phyloP scores from a whole-genome alignment of 2,329 filamentous ascomycete genomes.

The Didymella glomerata region DNA sequence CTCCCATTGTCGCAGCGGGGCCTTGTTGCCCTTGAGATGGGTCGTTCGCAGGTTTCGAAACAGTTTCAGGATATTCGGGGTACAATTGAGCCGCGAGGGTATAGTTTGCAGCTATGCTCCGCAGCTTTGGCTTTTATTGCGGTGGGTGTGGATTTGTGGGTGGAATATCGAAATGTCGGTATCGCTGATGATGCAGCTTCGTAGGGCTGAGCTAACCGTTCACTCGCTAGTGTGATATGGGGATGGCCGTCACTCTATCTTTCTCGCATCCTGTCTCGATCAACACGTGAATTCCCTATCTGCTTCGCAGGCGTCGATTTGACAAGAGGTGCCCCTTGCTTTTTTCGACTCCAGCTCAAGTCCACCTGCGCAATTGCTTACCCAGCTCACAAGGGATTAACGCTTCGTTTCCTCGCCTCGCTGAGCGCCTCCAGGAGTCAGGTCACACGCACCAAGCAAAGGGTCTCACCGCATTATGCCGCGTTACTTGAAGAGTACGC shows the following conservation, averaged over 20 bases:
- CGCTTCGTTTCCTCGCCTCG: background rate
- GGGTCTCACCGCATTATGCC: slow-evolving; percentile 1
- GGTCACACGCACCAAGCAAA: background rate
- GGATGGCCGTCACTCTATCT: background rate
- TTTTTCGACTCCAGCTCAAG: too few species aligned
- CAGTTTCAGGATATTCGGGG: too few species aligned
- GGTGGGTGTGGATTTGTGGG: slow-evolving; percentile 1
- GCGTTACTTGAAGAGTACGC: background rate
- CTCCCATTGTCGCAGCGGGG: slow-evolving; percentile 38
- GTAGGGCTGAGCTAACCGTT: slow-evolving; percentile 15
- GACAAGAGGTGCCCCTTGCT: too few species aligned
- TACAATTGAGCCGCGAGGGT: too few species aligned
- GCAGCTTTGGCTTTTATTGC: background rate
- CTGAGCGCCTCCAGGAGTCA: background rate
- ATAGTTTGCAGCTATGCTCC: background rate
- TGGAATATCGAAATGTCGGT: slow-evolving; percentile 6
- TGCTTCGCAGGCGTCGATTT: too few species aligned
- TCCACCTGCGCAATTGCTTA: background rate
- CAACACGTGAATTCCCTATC: background rate
- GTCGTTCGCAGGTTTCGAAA: background rate
- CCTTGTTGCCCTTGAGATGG: background rate
- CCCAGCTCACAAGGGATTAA: background rate
- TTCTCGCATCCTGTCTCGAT: background rate
- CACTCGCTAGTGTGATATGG: background rate
- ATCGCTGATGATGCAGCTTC: slow-evolving; percentile 14